A percentile compares a stretch with the other conserved stretches of the same genome.
Evolutionary conservation across 257 asterid genomes (phyloP).

Genomic region (Ophiorrhiza pumila): DNA sequence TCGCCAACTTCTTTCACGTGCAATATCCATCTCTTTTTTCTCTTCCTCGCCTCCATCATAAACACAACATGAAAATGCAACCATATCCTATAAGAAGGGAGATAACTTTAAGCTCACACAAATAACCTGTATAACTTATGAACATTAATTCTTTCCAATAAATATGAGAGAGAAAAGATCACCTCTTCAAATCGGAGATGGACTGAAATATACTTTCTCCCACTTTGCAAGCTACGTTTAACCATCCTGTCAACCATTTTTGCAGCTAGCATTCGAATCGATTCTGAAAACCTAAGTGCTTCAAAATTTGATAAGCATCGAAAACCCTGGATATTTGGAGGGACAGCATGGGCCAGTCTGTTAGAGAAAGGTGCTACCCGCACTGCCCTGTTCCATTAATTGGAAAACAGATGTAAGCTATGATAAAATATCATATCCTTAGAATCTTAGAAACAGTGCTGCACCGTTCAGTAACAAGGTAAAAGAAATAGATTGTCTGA

Average conservation of each 20-base stretch:
- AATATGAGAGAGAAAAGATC: constrained; percentile 9
- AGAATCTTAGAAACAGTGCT: not conserved
- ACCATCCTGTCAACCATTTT: constrained; percentile 96
- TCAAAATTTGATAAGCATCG: constrained; percentile 96
- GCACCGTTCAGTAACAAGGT: no score
- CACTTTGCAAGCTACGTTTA: constrained; percentile 64
- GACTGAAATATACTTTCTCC: constrained; percentile 78
- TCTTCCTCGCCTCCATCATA: constrained; percentile 98
- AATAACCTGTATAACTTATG: not conserved
- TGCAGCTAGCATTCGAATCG: constrained; percentile 94
- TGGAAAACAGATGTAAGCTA: constrained; percentile 17
- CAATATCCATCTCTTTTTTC: constrained; percentile 88
- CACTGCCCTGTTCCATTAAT: constrained; percentile 75
- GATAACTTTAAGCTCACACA: constrained; percentile 5
- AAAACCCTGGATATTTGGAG: constrained; percentile 75
- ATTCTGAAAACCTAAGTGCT: constrained; percentile 91
- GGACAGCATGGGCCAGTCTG: constrained; percentile 94
- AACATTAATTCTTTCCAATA: not conserved
- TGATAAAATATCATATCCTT: not conserved
- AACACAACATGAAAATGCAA: constrained; percentile 94
- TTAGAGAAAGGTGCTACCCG: constrained; percentile 98
- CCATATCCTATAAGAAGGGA: constrained; percentile 75
- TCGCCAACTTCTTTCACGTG: constrained; percentile 98
- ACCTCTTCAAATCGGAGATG: constrained; percentile 99
- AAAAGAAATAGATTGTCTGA: not conserved